A percentile compares a stretch with the other conserved stretches of the same genome.
phyloP scores from a whole-genome alignment of 2,329 filamentous ascomycete genomes.

The Apiospora saccharicola region DNA sequence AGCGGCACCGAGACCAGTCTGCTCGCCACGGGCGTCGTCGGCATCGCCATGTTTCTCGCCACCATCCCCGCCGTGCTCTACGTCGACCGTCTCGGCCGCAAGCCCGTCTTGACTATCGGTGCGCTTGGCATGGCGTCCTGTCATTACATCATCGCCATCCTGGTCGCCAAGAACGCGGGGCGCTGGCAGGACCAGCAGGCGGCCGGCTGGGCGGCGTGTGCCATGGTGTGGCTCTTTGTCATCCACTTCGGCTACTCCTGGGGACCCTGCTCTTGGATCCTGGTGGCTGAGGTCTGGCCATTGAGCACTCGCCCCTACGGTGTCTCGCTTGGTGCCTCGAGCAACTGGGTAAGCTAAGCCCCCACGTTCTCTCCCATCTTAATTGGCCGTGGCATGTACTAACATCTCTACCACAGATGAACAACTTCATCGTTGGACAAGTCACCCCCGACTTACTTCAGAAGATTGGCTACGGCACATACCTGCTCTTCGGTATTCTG shows the following conservation, averaged over 20 bases:
- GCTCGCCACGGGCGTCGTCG: constrained; percentile 75
- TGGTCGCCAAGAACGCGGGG: constrained; percentile 69
- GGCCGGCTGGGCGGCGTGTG: constrained; percentile 73
- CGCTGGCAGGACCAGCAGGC: constrained; percentile 63
- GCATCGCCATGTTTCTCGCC: constrained; percentile 73
- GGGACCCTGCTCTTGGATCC: constrained; percentile 78
- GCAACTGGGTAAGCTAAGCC: constrained; percentile 64
- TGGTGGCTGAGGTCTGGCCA: constrained; percentile 79
- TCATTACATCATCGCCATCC: constrained; percentile 75
- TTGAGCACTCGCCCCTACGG: constrained; percentile 74
- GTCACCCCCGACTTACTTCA: constrained; percentile 74
- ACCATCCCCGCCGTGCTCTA: constrained; percentile 73
- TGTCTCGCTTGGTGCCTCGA: constrained; percentile 71
- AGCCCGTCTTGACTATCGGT: constrained; percentile 67
- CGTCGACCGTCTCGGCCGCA: constrained; percentile 70
- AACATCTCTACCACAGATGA: constrained; percentile 41
- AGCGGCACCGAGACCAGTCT: constrained; percentile 58
- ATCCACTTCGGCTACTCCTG: constrained; percentile 79
- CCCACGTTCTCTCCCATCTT: not conserved
- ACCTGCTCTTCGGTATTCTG: constrained; percentile 73
- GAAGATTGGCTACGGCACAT: constrained; percentile 72
- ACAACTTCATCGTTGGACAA: constrained; percentile 71
- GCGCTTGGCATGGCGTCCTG: constrained; percentile 75
- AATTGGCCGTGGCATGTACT: not conserved
- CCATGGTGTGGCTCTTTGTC: constrained; percentile 78